These are phyloP conservation scores for Claviceps sp. DNA, from an alignment of 2,329 filamentous ascomycete species.

Conservation along the genomic window DNA sequence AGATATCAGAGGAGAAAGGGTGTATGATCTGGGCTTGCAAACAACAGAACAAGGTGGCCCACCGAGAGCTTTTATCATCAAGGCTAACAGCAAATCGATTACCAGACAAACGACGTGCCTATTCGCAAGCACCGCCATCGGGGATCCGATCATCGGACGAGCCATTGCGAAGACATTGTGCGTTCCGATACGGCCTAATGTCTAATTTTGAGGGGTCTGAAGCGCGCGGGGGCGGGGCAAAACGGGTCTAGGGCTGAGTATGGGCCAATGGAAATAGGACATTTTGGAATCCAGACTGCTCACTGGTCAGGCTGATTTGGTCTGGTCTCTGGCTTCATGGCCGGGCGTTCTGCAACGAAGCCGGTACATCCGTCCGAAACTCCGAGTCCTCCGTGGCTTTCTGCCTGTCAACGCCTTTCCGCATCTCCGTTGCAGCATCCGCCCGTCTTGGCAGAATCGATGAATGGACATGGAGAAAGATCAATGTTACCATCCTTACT, in stretches of 20 bases:
- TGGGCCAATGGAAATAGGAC: background rate
- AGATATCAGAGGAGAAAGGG: background rate
- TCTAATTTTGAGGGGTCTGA: background rate
- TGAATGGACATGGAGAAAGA: no score
- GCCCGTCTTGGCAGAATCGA: no score
- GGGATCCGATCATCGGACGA: constrained; percentile 13
- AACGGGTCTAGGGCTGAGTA: background rate
- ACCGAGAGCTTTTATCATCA: background rate
- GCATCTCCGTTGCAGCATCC: no score
- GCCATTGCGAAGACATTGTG: background rate
- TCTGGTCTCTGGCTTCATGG: background rate
- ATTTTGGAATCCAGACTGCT: background rate
- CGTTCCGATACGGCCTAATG: constrained; percentile 6
- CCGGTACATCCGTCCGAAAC: background rate
- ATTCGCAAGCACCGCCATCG: constrained; percentile 4
- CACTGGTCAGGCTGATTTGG: background rate
- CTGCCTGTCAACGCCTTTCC: background rate
- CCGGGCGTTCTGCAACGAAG: no score
- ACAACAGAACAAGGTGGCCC: background rate
- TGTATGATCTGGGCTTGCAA: background rate
- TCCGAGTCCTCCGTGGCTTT: background rate
- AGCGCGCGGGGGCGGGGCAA: background rate
- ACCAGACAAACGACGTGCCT: background rate
- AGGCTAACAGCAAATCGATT: background rate
- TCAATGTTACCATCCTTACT: no score